Percentiles rank a stretch among this genome's conserved stretches.
phyloP scores from a whole-genome alignment of 2,329 filamentous ascomycete species.

The Sporothrix euskadiensis region DNA sequence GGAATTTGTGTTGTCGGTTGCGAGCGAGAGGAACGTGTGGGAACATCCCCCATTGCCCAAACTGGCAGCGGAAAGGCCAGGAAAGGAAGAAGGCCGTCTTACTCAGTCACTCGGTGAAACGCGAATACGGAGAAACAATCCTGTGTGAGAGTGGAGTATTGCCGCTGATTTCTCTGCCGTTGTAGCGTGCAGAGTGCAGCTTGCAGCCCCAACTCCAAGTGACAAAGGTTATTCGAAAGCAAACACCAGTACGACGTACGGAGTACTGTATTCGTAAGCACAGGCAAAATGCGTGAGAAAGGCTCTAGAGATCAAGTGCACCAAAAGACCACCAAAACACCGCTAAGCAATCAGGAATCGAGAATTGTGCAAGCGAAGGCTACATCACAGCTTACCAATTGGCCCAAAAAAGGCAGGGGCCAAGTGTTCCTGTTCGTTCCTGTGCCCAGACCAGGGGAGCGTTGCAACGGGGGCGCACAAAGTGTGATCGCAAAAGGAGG shows the following conservation, averaged over 20 bases:
- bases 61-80: constrained; percentile 1
- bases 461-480: constrained; percentile 16
- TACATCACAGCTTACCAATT: constrained; percentile 15
- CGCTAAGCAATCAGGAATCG: neutral
- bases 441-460: neutral
- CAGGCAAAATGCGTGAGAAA: neutral
- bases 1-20: neutral
- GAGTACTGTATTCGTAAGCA: neutral
- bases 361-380: constrained; percentile 13
- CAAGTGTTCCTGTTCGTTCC: constrained; percentile 10
- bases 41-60: neutral
- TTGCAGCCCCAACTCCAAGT: neutral
- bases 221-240: no score
- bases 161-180: neutral
- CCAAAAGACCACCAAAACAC: neutral
- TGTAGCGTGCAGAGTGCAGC: neutral
- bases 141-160: neutral
- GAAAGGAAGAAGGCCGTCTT: constrained; percentile 16
- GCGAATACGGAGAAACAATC: neutral
- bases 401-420: constrained; percentile 9
- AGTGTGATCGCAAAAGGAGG: constrained; percentile 1
- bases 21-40: neutral
- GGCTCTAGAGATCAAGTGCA: neutral
- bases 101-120: neutral
- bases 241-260: no score